Conservation (phyloP, 257 asterid genomes). For the Ajuga chamaepitys region DNA sequence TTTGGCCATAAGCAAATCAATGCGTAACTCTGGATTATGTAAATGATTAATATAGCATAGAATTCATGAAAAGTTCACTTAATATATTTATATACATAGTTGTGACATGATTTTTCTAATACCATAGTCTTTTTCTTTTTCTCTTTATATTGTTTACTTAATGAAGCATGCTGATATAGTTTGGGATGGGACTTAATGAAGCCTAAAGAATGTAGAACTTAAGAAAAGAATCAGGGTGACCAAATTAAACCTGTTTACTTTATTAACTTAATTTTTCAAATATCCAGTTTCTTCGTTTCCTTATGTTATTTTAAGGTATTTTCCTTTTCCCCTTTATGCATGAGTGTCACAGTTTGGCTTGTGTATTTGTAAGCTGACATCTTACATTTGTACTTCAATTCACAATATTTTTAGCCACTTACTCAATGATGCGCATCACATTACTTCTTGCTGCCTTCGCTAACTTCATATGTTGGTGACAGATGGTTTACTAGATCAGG, state of each 20-base stretch:
- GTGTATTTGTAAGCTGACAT: neutral
- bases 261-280: neutral
- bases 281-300: neutral
- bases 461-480: constrained; percentile 23
- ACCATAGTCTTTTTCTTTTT: neutral
- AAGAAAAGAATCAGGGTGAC: neutral
- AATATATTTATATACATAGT: neutral
- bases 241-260: neutral
- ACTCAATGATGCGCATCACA: neutral
- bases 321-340: neutral
- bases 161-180: neutral
- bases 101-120: neutral
- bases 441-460: constrained; percentile 2
- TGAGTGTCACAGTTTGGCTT: neutral
- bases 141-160: neutral
- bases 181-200: neutral
- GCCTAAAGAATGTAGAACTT: neutral
- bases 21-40: neutral
- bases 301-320: neutral
- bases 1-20: too few species aligned
- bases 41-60: neutral
- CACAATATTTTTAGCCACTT: constrained; percentile 1
- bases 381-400: neutral
- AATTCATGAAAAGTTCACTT: too few species aligned
- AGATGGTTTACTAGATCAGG: constrained; percentile 88